Base-by-base conservation (phyloP, 257 asterid species). In the Nemophila menziesii region DNA sequence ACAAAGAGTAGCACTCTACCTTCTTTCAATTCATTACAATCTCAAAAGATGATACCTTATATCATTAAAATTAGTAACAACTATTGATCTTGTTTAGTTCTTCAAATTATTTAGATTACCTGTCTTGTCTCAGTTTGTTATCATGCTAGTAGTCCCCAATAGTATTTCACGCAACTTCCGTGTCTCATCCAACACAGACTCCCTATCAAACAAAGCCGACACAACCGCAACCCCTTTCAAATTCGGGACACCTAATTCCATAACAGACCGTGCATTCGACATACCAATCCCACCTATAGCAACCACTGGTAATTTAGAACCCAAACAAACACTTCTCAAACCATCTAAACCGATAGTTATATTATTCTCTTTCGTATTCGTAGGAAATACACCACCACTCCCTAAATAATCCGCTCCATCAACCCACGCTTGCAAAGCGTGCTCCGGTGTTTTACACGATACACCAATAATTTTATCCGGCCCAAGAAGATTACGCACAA, bases 321-420 rank as follows among this genome's bases (percentile, higher is more conserved):
- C 60, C 54, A 63, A 20, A 46, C 95, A 71, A 6, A 80, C 92
- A 1, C 58, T 56, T 69, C 59, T 80, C 33, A 89, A 67, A 46
- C 98, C 95, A 3, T 79, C 92, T 62, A 89, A 45, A 13, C 96
- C 94, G 17, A 84, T 61, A 0, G 80, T 70, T 45, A 44, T 36
- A 23, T 81, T 84, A 63, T 80, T 78, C 42, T 66, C 96, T 52
- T 89, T 84, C 8, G 98, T 89, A 53, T 65, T 84, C 15, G 98
- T 89, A 2, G 98, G 92, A 45, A 46, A 89, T 27, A 89, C 89
- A 5, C 98, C 93, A 0, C 98, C 98, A 49, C 82, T 75, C 21
- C 98, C 98, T 5, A 89, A 74, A 77, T 89, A 89, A 56, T 89
- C 94, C 3, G 98, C 98, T 21, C 98, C 96, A 48, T 71, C 93